These are phyloP conservation scores for Triadica sebifera DNA, from an alignment of 345 rosid species.

Conservation along the genomic window DNA sequence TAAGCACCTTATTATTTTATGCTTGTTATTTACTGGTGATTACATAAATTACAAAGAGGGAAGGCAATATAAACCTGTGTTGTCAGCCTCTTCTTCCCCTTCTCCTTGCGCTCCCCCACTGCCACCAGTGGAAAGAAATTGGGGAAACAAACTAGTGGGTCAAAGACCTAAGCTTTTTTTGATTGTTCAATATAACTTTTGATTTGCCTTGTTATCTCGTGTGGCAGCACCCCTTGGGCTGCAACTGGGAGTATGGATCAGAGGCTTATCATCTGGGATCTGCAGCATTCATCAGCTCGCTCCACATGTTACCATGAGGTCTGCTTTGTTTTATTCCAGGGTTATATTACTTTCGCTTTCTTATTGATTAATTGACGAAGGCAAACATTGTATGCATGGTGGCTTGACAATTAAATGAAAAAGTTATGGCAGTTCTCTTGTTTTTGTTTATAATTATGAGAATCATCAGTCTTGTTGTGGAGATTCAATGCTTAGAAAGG, in stretches of 20 bases:
- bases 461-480: not conserved
- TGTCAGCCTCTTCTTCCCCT: too few relatives aligned
- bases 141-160: not conserved
- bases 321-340: not conserved
- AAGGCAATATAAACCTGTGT: too few relatives aligned
- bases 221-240: conserved; percentile 60
- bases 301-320: conserved; percentile 77
- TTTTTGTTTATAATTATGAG: not conserved
- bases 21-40: too few relatives aligned
- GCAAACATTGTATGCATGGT: not conserved
- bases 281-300: conserved; percentile 67
- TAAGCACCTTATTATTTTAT: too few relatives aligned
- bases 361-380: not conserved
- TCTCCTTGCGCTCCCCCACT: too few relatives aligned
- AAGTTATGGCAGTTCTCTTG: not conserved
- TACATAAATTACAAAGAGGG: too few relatives aligned
- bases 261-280: conserved; percentile 83
- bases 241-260: conserved; percentile 88
- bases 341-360: not conserved
- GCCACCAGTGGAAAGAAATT: not conserved
- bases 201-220: not conserved
- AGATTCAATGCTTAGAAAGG: not conserved
- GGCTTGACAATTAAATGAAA: too few relatives aligned
- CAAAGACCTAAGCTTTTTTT: not conserved
- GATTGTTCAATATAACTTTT: not conserved